Evolutionary conservation across 208 protist species (phyloP).

Genomic region (Leishmania tarentolae): DNA sequence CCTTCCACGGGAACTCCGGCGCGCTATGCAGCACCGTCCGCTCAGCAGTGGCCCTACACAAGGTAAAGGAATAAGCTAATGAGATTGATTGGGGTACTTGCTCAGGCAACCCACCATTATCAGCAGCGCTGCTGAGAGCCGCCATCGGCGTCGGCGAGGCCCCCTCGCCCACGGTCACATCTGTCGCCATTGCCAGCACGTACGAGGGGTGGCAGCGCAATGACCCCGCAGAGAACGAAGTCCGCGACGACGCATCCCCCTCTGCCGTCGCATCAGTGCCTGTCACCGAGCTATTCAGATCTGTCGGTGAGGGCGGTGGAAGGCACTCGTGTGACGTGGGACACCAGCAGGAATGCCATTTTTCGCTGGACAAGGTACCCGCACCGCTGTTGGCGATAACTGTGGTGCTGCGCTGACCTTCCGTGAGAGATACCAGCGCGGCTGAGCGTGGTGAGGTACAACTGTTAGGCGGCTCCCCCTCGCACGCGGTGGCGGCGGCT

Average conservation of each 20-base stretch:
- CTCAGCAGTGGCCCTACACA: constrained; percentile 32
- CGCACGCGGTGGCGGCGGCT: neutral
- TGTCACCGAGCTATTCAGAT: constrained; percentile 11
- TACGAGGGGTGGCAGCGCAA: constrained; percentile 10
- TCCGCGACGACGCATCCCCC: neutral
- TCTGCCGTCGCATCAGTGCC: neutral
- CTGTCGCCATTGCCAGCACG: constrained; percentile 5
- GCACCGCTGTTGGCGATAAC: neutral
- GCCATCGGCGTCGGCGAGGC: neutral
- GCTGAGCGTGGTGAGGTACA: neutral
- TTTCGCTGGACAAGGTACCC: neutral
- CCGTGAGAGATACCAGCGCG: neutral
- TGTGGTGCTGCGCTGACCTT: neutral
- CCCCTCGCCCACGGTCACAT: neutral
- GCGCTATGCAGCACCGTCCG: constrained; percentile 10
- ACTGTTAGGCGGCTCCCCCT: neutral
- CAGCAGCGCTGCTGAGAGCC: neutral
- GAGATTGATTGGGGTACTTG: neutral
- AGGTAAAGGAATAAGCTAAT: constrained; percentile 6
- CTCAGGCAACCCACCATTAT: neutral
- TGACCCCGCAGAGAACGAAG: neutral
- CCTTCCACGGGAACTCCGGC: constrained; percentile 25
- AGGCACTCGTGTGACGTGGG: constrained; percentile 8
- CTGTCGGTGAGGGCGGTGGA: constrained; percentile 25
- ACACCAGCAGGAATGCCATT: neutral